Evolutionary conservation across 2,329 filamentous ascomycete genomes (phyloP).

Genomic region (Epichloe coenophiala): DNA sequence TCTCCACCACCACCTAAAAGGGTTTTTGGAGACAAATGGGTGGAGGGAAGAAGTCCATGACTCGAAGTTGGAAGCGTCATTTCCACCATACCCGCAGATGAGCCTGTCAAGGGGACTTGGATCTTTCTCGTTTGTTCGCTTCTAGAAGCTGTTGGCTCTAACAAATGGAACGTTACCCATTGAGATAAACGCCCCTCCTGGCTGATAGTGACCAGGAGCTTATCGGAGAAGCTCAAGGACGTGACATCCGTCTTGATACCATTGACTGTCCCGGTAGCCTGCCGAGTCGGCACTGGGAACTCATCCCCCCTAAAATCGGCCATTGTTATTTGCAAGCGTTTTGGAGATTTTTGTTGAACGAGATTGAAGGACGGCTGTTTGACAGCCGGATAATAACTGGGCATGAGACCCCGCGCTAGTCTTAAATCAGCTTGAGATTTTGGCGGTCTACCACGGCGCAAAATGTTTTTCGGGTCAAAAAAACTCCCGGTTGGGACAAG

Average conservation of each 20-base stretch:
- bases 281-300: conserved; percentile 55
- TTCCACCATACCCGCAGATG: conserved; percentile 50
- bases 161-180: conserved; percentile 51
- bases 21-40: conserved; percentile 74
- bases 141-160: neutral
- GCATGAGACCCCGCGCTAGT: conserved; percentile 23
- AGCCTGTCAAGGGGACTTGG: conserved; percentile 63
- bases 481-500: neutral
- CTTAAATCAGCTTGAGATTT: conserved; percentile 15
- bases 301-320: conserved; percentile 33
- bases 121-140: conserved; percentile 34
- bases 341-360: conserved; percentile 4
- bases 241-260: conserved; percentile 59
- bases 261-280: conserved; percentile 48
- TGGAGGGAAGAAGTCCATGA: conserved; percentile 52
- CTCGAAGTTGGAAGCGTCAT: conserved; percentile 37
- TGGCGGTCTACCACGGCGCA: conserved; percentile 24
- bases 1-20: conserved; percentile 72
- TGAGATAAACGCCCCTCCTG: conserved; percentile 78
- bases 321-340: conserved; percentile 9
- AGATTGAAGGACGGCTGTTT: neutral
- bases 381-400: conserved; percentile 1
- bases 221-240: conserved; percentile 68
- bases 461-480: conserved; percentile 15
- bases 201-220: conserved; percentile 77